Evolutionary conservation across 2,329 filamentous ascomycete species (phyloP), one percentile per base, ranked within the genome.

Genomic region (Davidsoniella eucalypti): DNA sequence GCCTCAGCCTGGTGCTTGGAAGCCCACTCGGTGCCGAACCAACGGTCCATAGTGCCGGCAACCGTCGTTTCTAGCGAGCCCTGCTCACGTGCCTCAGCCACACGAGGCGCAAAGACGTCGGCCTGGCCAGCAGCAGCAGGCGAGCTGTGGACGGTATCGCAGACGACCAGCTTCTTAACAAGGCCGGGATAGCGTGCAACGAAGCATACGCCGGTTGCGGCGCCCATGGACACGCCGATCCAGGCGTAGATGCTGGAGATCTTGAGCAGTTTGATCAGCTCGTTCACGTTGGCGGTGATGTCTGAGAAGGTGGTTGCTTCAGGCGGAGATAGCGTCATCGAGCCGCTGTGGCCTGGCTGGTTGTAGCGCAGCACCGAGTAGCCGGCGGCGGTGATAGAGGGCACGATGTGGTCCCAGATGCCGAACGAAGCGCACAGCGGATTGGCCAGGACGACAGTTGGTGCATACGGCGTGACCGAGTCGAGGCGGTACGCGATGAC

Each of bases 221-320:
- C 68, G 18, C 68, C 68, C 65, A 70, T 68, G 9, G 67, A 69
- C 1, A 69, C 65, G 2, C 67, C 67, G 6, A 70, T 58, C 67
- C 67, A 70, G 2, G 63, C 61, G 49, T 65, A 58, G 5, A 67
- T 51, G 17, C 55, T 59, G 4, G 53, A 43, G 29, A 68, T 59
- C 5, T 55, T 54, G 3, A 67, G 58, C 14, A 60, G 53, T 1
- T 54, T 43, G 1, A 69, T 56, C 4, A 69, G 61, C n/a, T 57
- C 52, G 39, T 56, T 49, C 0, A 67, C 63, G 45, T 69, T 65
- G 23, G 63, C 60, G 3, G 64, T 62, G 50, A 69, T 61, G 12
- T 60, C 60, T 23, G 61, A 59, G 54, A 69, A 67, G 0, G 65
- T 68, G 5, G 64, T 65, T 2, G 60, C 58, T 6, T 55, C 51